phyloP scores from a whole-genome alignment of 2,329 filamentous ascomycete genomes.

The Cladosporium sp. region DNA sequence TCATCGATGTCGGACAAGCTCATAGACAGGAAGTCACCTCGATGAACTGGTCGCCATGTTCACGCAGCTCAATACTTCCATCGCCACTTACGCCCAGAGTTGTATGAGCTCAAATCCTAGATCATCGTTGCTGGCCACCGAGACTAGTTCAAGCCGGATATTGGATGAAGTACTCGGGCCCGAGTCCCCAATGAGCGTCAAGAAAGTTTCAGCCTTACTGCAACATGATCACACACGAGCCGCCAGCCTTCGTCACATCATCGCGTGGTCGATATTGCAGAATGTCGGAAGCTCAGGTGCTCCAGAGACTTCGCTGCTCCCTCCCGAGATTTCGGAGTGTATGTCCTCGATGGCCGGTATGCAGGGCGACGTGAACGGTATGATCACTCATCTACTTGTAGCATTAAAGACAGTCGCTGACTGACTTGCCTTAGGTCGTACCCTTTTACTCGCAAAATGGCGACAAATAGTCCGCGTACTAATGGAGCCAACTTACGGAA shows the following conservation, averaged over 20 bases:
- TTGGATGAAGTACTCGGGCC: neutral
- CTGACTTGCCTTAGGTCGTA: neutral
- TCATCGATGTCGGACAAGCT: neutral
- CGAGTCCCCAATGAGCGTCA: neutral
- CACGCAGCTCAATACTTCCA: neutral
- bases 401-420: neutral
- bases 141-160: neutral
- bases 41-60: neutral
- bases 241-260: neutral
- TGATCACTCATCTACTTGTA: neutral
- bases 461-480: neutral
- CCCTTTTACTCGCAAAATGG: neutral
- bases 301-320: neutral
- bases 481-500: neutral
- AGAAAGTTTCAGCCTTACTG: neutral
- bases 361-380: neutral
- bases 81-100: neutral
- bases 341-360: slow-evolving; percentile 7
- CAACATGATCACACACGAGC: neutral
- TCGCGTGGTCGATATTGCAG: neutral
- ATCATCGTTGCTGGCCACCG: neutral
- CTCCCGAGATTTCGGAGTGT: neutral
- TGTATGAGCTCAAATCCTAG: neutral
- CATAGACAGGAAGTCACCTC: neutral
- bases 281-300: neutral